Conservation (phyloP, 495 filamentous ascomycete species). For the Evernia prunastri region DNA sequence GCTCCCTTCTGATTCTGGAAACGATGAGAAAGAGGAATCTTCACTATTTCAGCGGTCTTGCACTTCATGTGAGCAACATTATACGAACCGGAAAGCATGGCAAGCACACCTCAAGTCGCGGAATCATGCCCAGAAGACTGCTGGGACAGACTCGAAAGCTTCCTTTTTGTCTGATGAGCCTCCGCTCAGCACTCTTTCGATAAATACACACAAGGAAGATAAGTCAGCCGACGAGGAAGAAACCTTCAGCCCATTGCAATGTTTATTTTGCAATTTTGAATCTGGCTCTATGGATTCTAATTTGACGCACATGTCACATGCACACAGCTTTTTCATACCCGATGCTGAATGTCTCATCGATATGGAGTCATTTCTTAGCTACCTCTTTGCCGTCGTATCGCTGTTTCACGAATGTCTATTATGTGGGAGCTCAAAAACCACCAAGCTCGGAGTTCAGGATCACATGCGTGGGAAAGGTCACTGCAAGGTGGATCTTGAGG, state of each 20-base stretch:
- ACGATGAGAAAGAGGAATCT: slow-evolving; percentile 10
- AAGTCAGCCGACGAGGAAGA: slow-evolving; percentile 6
- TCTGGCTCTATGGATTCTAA: slow-evolving; percentile 26
- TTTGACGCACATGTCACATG: slow-evolving; percentile 31
- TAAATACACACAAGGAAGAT: slow-evolving; percentile 6
- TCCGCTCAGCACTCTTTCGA: slow-evolving; percentile 7
- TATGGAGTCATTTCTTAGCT: slow-evolving; percentile 28
- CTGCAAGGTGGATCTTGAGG: slow-evolving; percentile 31
- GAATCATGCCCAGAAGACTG: slow-evolving; percentile 8
- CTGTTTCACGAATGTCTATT: slow-evolving; percentile 32
- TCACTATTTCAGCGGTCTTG: slow-evolving; percentile 6
- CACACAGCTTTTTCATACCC: slow-evolving; percentile 33
- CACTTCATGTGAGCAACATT: slow-evolving; percentile 7
- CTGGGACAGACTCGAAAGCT: slow-evolving; percentile 10
- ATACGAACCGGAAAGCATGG: slow-evolving; percentile 8
- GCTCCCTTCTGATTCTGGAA: slow-evolving; percentile 11
- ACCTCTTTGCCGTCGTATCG: slow-evolving; percentile 30
- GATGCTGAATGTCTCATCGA: slow-evolving; percentile 28
- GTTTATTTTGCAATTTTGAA: slow-evolving; percentile 29
- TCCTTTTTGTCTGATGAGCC: slow-evolving; percentile 8
- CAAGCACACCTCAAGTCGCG: slow-evolving; percentile 10
- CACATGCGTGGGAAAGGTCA: slow-evolving; percentile 35
- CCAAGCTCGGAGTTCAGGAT: slow-evolving; percentile 25
- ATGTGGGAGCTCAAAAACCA: slow-evolving; percentile 27
- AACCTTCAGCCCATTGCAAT: slow-evolving; percentile 22